Percentiles rank a stretch among this genome's conserved stretches.
phyloP scores from a whole-genome alignment of 2,329 filamentous ascomycete species.

The Alternaria dauci region DNA sequence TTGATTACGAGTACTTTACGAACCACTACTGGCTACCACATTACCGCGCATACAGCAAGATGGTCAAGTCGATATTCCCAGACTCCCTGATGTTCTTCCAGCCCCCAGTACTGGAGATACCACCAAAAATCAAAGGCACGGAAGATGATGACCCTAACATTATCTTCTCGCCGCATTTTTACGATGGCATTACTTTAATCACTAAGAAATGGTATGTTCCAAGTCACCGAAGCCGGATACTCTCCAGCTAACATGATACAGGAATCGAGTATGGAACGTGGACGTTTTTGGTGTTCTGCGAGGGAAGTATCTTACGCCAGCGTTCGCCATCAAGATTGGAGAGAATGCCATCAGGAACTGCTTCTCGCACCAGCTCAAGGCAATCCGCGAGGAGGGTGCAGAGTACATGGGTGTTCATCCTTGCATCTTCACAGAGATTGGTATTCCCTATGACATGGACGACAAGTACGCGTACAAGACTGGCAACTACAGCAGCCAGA shows the following conservation, averaged over 20 bases:
- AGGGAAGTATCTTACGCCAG: constrained; percentile 85
- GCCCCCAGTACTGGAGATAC: constrained; percentile 89
- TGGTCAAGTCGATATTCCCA: constrained; percentile 78
- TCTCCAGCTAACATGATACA: constrained; percentile 36
- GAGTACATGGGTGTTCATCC: constrained; percentile 89
- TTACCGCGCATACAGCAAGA: constrained; percentile 78
- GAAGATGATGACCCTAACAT: constrained; percentile 87
- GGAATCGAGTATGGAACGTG: constrained; percentile 94
- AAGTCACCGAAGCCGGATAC: too few relatives aligned
- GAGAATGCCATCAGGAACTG: constrained; percentile 95
- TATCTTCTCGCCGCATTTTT: constrained; percentile 94
- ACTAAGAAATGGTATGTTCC: constrained; percentile 84
- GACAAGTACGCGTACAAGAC: constrained; percentile 94
- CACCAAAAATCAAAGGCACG: constrained; percentile 86
- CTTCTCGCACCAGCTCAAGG: constrained; percentile 84
- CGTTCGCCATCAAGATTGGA: constrained; percentile 90
- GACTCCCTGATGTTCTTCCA: constrained; percentile 90
- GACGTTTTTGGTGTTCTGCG: constrained; percentile 92
- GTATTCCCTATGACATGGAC: constrained; percentile 99
- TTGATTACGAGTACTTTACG: constrained; percentile 87
- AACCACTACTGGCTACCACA: constrained; percentile 91
- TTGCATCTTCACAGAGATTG: constrained; percentile 91
- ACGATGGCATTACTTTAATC: constrained; percentile 95
- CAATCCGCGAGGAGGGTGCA: constrained; percentile 84
- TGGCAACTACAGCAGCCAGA: constrained; percentile 92